Evolutionary conservation across 2,329 filamentous ascomycete genomes (phyloP).

Genomic region (Leptodontidium sp.): DNA sequence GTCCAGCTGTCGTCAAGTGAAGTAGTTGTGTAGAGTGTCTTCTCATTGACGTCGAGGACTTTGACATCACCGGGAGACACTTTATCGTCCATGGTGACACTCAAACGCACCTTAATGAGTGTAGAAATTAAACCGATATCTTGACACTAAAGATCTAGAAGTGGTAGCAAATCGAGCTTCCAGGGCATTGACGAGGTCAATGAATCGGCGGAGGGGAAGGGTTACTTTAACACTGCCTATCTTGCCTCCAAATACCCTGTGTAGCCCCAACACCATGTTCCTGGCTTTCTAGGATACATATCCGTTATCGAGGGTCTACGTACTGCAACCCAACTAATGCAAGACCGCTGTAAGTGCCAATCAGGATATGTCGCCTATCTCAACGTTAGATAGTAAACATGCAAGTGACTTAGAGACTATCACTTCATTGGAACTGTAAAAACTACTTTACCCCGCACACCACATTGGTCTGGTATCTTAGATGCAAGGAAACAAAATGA

Average conservation of each 20-base stretch:
- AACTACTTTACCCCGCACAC: not conserved
- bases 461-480: not conserved
- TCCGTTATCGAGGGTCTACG: not conserved
- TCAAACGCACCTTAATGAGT: no score
- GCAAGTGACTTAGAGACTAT: not conserved
- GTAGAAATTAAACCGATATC: not conserved
- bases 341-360: not conserved
- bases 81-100: constrained; percentile 6
- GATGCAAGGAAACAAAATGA: no score
- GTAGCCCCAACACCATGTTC: not conserved
- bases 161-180: not conserved
- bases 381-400: not conserved
- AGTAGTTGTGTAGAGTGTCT: not conserved
- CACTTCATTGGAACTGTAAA: not conserved
- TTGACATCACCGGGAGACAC: constrained; percentile 3
- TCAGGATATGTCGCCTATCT: not conserved
- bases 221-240: not conserved
- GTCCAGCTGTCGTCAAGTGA: constrained; percentile 19
- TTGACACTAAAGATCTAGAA: not conserved
- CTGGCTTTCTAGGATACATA: not conserved
- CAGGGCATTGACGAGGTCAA: not conserved
- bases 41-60: constrained; percentile 16
- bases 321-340: not conserved
- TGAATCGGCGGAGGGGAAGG: not conserved
- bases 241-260: not conserved